Evolutionary conservation across 306 rosid species (phyloP).

Genomic region (Sindora glabra): DNA sequence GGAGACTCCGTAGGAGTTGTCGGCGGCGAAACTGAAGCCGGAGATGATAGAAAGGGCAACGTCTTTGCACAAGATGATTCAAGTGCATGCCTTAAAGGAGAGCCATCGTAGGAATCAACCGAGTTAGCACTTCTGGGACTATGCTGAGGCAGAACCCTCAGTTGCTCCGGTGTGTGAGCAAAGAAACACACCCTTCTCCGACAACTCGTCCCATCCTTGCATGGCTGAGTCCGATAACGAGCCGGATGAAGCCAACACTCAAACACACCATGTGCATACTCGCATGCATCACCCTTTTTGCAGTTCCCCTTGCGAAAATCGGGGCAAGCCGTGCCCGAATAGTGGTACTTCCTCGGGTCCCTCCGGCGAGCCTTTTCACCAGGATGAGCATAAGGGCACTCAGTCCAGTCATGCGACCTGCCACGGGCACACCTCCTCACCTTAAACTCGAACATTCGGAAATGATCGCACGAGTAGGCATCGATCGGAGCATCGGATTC

Average conservation of each 20-base stretch:
- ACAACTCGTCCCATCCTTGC: constrained; percentile 85
- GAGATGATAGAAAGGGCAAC: constrained; percentile 39
- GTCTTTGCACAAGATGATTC: constrained; percentile 30
- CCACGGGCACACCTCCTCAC: constrained; percentile 85
- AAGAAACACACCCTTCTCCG: constrained; percentile 83
- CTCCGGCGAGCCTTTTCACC: constrained; percentile 99
- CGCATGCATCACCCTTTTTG: constrained; percentile 73
- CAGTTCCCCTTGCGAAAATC: constrained; percentile 88
- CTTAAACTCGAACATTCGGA: constrained; percentile 92
- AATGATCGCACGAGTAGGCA: constrained; percentile 88
- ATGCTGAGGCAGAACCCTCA: constrained; percentile 60
- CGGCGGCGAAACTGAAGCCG: constrained; percentile 47
- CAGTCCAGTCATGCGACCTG: constrained; percentile 97
- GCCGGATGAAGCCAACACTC: constrained; percentile 99
- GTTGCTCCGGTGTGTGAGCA: constrained; percentile 93
- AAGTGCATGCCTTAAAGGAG: constrained; percentile 44
- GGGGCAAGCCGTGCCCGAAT: constrained; percentile 89
- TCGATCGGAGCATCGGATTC: constrained; percentile 66
- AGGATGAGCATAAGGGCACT: constrained; percentile 97
- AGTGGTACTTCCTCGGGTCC: constrained; percentile 80
- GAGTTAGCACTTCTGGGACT: constrained; percentile 43
- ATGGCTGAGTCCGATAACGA: constrained; percentile 94
- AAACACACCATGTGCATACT: constrained; percentile 88
- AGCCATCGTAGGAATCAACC: constrained; percentile 61
- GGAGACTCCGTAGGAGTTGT: constrained; percentile 52